Percentiles rank a stretch among this genome's conserved stretches.
These are phyloP conservation scores for Eragrostis curvula DNA, from an alignment of 176 grass and related monocot genomes.

Conservation along the genomic window DNA sequence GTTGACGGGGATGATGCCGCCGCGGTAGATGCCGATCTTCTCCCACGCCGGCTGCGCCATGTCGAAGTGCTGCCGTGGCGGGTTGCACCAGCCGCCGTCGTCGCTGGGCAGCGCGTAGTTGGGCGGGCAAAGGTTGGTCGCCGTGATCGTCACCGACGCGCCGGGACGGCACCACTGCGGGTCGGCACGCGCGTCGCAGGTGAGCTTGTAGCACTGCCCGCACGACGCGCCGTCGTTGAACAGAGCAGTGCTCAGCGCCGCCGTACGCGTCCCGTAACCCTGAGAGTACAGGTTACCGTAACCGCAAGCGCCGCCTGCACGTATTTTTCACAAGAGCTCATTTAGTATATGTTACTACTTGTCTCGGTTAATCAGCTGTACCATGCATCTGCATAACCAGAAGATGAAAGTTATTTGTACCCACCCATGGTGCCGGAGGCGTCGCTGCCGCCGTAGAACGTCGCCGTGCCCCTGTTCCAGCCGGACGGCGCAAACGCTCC, in stretches of 20 bases:
- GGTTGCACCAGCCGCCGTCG: constrained; percentile 91
- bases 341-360: too few species aligned
- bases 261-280: constrained; percentile 27
- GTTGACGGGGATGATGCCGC: constrained; percentile 60
- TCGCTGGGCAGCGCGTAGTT: constrained; percentile 49
- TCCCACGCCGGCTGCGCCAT: constrained; percentile 82
- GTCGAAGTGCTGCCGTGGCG: constrained; percentile 75
- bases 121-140: constrained; percentile 58
- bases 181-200: not conserved
- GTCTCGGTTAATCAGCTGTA: too few species aligned
- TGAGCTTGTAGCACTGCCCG: constrained; percentile 19
- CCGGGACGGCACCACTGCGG: constrained; percentile 11
- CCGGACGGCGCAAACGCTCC: not conserved
- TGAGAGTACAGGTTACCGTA: constrained; percentile 30
- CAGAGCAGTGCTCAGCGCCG: constrained; percentile 28
- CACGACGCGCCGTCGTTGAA: constrained; percentile 36
- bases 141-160: constrained; percentile 36
- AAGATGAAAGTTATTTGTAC: too few species aligned
- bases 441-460: constrained; percentile 39
- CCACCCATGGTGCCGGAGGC: constrained; percentile 32
- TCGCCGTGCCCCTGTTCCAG: constrained; percentile 20
- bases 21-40: constrained; percentile 63
- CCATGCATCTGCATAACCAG: too few species aligned
- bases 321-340: too few species aligned
- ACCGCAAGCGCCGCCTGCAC: constrained; percentile 31